These are phyloP conservation scores for Jacaranda copaia DNA, from an alignment of 257 asterid species.

Conservation along the genomic window DNA sequence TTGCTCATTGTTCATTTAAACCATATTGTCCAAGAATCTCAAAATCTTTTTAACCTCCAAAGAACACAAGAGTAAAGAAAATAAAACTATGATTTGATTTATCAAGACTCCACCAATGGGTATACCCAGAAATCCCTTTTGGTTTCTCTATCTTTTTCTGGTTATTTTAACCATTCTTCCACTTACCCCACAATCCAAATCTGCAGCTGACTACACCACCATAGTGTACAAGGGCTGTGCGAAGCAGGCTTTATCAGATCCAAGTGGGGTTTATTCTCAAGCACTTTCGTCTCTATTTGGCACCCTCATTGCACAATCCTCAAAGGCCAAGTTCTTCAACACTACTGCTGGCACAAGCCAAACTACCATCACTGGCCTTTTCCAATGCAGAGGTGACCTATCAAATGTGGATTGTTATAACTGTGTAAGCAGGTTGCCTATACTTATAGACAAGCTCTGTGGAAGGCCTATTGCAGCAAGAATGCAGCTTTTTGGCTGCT, in stretches of 20 bases:
- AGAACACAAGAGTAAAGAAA: background rate
- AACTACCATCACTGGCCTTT: constrained; percentile 75
- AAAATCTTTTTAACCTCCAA: constrained; percentile 40
- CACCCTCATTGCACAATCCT: constrained; percentile 83
- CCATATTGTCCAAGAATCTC: constrained; percentile 41
- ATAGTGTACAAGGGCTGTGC: constrained; percentile 96
- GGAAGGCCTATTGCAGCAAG: constrained; percentile 87
- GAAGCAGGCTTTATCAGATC: constrained; percentile 82
- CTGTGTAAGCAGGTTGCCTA: constrained; percentile 84
- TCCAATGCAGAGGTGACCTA: constrained; percentile 90
- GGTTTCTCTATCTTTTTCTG: constrained; percentile 44
- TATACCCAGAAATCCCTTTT: constrained; percentile 49
- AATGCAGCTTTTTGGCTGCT: constrained; percentile 88
- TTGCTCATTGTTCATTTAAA: constrained; percentile 40
- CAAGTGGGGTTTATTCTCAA: constrained; percentile 86
- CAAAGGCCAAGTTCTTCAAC: constrained; percentile 79
- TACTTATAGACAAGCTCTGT: constrained; percentile 87
- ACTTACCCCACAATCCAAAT: constrained; percentile 55
- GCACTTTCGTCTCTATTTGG: constrained; percentile 87
- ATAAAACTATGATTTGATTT: constrained; percentile 55
- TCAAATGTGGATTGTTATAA: constrained; percentile 85
- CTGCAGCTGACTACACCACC: constrained; percentile 69
- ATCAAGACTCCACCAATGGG: constrained; percentile 64
- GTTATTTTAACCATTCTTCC: constrained; percentile 44
- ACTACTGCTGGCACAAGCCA: constrained; percentile 74